These are phyloP conservation scores for Acorus calamus DNA, from an alignment of 106 monocot genomes.

Conservation along the genomic window DNA sequence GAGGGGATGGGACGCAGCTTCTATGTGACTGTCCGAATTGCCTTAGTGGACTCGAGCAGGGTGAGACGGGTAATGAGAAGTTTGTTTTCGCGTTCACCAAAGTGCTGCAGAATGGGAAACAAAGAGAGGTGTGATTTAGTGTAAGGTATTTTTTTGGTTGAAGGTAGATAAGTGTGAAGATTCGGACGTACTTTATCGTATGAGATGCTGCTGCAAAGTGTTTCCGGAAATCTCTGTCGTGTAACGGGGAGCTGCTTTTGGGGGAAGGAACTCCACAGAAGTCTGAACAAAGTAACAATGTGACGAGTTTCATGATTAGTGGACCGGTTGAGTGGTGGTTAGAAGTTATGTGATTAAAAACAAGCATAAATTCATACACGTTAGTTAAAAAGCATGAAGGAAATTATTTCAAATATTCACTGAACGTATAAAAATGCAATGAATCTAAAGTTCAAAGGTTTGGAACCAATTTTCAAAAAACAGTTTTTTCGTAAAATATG, in stretches of 20 bases:
- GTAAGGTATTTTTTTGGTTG: background rate
- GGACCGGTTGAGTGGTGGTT: too few species aligned
- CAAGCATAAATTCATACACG: too few species aligned
- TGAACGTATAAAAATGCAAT: too few species aligned
- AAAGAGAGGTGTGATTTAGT: background rate
- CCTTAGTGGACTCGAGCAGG: constrained; percentile 62
- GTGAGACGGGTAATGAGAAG: constrained; percentile 66
- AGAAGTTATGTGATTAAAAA: too few species aligned
- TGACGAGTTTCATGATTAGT: too few species aligned
- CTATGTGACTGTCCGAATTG: constrained; percentile 45
- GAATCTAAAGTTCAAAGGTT: too few species aligned
- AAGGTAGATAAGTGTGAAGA: background rate
- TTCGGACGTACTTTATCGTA: background rate
- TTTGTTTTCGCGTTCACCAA: constrained; percentile 31
- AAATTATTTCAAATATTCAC: too few species aligned
- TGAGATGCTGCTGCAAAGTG: constrained; percentile 17
- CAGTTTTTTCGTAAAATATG: too few species aligned
- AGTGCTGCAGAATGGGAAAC: constrained; percentile 23
- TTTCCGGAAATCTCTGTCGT: constrained; percentile 27
- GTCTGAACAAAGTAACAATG: constrained; percentile 12
- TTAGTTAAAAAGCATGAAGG: too few species aligned
- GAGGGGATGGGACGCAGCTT: constrained; percentile 62
- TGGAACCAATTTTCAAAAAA: too few species aligned
- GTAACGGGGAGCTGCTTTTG: constrained; percentile 50
- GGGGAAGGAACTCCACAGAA: constrained; percentile 13